Evolutionary conservation across 208 protist species (phyloP).

Genomic region (Trypanosoma cruzi): DNA sequence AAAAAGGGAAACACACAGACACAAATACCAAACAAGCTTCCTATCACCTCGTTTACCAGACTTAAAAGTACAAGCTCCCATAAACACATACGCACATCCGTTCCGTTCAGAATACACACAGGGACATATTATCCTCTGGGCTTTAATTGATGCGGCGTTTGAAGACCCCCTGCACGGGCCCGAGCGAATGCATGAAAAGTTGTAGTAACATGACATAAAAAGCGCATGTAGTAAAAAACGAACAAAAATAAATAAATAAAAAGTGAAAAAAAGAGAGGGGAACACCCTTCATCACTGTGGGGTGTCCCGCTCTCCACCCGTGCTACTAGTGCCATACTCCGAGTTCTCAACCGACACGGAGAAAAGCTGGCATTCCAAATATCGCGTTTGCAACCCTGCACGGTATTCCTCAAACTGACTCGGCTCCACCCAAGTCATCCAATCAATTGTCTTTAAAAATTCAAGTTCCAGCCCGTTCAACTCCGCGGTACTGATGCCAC

Average conservation of each 20-base stretch:
- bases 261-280: conserved; percentile 8
- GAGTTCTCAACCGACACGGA: background rate
- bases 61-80: background rate
- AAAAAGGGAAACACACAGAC: conserved; percentile 6
- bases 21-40: conserved; percentile 1
- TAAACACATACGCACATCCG: background rate
- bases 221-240: conserved; percentile 17
- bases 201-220: background rate
- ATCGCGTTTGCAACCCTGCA: conserved; percentile 39
- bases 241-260: conserved; percentile 23
- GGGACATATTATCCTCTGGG: background rate
- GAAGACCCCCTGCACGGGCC: background rate
- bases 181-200: background rate
- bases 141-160: background rate
- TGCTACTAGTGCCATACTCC: background rate
- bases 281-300: background rate
- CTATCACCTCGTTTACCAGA: background rate
- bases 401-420: conserved; percentile 58
- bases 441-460: conserved; percentile 78
- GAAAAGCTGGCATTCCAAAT: conserved; percentile 11
- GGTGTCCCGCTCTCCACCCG: background rate
- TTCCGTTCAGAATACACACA: background rate
- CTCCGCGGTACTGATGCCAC: conserved; percentile 61
- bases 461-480: conserved; percentile 79
- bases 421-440: conserved; percentile 81